These are phyloP conservation scores for Fusarium drepaniforme DNA, from an alignment of 2,329 filamentous ascomycete genomes.

Conservation along the genomic window DNA sequence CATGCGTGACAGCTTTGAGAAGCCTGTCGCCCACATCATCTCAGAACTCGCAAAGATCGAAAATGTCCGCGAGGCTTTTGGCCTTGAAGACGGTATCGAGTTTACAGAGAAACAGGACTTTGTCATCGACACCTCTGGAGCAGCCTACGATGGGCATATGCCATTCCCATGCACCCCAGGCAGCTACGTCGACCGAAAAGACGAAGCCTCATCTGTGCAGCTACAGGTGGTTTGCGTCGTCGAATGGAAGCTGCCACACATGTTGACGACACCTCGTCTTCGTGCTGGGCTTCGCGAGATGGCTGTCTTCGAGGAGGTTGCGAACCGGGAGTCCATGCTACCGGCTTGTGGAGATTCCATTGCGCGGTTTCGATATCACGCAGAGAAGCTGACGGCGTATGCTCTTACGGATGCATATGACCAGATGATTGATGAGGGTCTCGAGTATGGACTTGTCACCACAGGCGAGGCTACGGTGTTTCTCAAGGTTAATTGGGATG, in stretches of 20 bases:
- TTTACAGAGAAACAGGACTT: background rate
- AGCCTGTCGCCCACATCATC: background rate
- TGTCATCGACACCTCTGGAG: background rate
- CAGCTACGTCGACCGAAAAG: background rate
- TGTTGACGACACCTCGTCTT: background rate
- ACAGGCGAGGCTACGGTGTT: background rate
- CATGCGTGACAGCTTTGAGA: background rate
- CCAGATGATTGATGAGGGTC: background rate
- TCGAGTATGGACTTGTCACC: background rate
- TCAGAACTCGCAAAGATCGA: background rate
- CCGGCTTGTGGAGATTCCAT: background rate
- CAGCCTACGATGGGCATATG: background rate
- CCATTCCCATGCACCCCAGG: background rate
- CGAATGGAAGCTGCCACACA: background rate
- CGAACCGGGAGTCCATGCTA: background rate
- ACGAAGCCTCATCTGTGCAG: background rate
- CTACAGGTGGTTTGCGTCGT: background rate
- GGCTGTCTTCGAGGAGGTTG: background rate
- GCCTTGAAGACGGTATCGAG: background rate
- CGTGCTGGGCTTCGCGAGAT: background rate
- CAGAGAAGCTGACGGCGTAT: background rate
- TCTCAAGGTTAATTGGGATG: background rate
- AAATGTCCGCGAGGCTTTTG: background rate
- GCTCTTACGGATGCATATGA: background rate
- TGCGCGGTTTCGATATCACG: background rate